Conservation (phyloP, 805 yeast species). For the Ogataea allantospora region DNA sequence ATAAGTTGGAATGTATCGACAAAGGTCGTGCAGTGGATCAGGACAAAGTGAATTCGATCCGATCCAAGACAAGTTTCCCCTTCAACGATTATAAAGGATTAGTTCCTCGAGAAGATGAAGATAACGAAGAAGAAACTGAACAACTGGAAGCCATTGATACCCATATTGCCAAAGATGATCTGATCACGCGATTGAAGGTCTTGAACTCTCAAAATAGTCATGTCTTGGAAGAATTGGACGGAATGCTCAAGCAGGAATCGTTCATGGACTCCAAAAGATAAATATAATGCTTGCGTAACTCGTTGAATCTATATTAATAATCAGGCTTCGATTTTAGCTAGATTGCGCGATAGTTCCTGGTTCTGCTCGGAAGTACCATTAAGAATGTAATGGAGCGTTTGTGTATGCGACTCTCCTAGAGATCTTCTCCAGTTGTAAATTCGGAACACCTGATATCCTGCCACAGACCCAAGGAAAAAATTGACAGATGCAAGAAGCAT, state of each 20-base stretch:
- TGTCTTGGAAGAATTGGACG: constrained; percentile 26
- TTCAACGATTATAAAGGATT: constrained; percentile 30
- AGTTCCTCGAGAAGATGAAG: constrained; percentile 29
- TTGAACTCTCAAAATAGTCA: constrained; percentile 36
- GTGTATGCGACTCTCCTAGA: constrained; percentile 60
- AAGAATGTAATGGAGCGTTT: constrained; percentile 57
- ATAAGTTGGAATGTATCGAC: constrained; percentile 64
- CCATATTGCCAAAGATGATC: constrained; percentile 26
- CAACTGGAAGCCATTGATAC: constrained; percentile 3
- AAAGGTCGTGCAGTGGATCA: constrained; percentile 47
- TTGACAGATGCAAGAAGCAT: constrained; percentile 86
- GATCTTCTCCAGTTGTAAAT: constrained; percentile 62
- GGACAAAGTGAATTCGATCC: constrained; percentile 42
- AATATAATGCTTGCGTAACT: constrained; percentile 6
- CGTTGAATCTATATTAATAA: constrained; percentile 3
- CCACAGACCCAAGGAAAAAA: constrained; percentile 88
- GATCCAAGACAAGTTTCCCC: constrained; percentile 33
- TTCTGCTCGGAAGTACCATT: constrained; percentile 38
- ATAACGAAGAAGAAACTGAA: constrained; percentile 34
- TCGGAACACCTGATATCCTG: constrained; percentile 78
- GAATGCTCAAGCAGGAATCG: constrained; percentile 28
- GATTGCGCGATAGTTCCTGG: not conserved
- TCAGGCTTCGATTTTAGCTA: constrained; percentile 5
- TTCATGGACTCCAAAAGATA: constrained; percentile 16
- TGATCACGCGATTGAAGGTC: constrained; percentile 37